Base-by-base conservation (phyloP, 108 stramenopile species). In the Cylindrotheca closterium region DNA sequence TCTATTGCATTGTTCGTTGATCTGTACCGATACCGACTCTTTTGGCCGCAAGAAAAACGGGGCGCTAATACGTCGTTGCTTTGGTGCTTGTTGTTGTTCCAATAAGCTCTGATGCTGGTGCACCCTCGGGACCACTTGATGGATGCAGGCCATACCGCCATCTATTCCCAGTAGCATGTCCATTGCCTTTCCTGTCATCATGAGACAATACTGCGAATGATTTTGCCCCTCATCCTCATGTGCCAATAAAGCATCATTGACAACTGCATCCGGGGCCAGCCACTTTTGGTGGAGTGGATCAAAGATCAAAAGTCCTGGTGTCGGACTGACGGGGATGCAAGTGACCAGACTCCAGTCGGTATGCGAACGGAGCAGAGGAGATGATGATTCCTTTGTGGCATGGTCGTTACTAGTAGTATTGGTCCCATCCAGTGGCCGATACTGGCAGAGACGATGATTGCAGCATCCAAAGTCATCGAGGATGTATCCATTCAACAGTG, bases 261-360 rank as follows among this genome's bases (percentile, higher is more conserved):
- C 50, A 19, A 73, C 15, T 26, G 46, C 28, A 30, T 75, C 74
- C 23, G 69, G 68, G 28, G 47, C 28, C n/a, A 75, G 51, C 74
- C 74, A 75, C 27, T 46, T 25, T 25, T 68, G 1, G 2, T 7
- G 15, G 15, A 8, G 17, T n/a, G 74, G 58, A n/a, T 65, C 57
- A 47, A 48, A 75, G 15, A 75, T 23, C 42, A 70, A 59, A 26
- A 75, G 50, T 27, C 74, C 74, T 29, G 68, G 55, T 21, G 50
- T 65, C 2, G 63, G 31, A 56, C 56, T 59, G 15, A 75, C 25
- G 1, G 74, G 74, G n/a, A 75, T 55, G 34, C 50, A 47, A 0
- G 74, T 75, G 0, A 52, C 32, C 3, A 75, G 17, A 2, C 63
- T 75, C 74, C 74, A 75, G 58, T 75, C 74, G 47, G 66, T 67